Percentiles rank a stretch among this genome's conserved stretches.
These are phyloP conservation scores for Candida sanyiensis DNA, from an alignment of 805 yeast genomes.

Conservation along the genomic window DNA sequence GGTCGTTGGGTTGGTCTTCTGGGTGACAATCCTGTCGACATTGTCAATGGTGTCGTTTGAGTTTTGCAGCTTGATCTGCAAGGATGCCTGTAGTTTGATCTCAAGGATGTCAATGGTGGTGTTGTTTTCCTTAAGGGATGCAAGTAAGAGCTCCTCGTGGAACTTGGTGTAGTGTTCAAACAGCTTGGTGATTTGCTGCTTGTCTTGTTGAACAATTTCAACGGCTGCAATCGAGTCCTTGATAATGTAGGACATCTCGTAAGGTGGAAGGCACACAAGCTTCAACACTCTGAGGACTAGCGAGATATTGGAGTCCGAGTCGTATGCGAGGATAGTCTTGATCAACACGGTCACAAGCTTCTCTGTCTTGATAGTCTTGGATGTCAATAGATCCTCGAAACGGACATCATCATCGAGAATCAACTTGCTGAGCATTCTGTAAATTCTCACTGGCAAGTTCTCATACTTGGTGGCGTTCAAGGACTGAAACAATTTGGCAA, in stretches of 20 bases:
- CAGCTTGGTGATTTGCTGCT: slow-evolving; percentile 32
- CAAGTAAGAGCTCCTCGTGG: slow-evolving; percentile 35
- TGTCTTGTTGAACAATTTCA: slow-evolving; percentile 31
- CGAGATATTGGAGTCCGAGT: slow-evolving; percentile 31
- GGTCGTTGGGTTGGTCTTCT: slow-evolving; percentile 9
- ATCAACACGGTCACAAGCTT: slow-evolving; percentile 40
- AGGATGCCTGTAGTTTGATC: slow-evolving; percentile 62
- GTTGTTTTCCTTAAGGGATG: slow-evolving; percentile 31
- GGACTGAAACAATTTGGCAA: slow-evolving; percentile 45
- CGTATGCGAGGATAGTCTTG: slow-evolving; percentile 39
- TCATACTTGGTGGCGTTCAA: slow-evolving; percentile 36
- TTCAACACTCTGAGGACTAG: slow-evolving; percentile 33
- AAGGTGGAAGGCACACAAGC: slow-evolving; percentile 29
- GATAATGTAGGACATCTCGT: slow-evolving; percentile 33
- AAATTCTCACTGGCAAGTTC: slow-evolving; percentile 35
- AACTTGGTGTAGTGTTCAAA: slow-evolving; percentile 34
- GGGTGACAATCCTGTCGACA: slow-evolving; percentile 18
- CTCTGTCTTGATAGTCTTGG: slow-evolving; percentile 29
- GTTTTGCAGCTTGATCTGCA: slow-evolving; percentile 29
- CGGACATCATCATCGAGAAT: slow-evolving; percentile 23
- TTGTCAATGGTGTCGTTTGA: slow-evolving; percentile 25
- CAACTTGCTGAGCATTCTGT: slow-evolving; percentile 27
- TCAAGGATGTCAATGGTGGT: slow-evolving; percentile 45
- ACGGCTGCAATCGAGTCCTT: slow-evolving; percentile 35
- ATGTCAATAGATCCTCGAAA: slow-evolving; percentile 24